A percentile compares a stretch with the other conserved stretches of the same genome.
phyloP scores from a whole-genome alignment of 495 filamentous ascomycete genomes.

The Elaphomyces granulatus region DNA sequence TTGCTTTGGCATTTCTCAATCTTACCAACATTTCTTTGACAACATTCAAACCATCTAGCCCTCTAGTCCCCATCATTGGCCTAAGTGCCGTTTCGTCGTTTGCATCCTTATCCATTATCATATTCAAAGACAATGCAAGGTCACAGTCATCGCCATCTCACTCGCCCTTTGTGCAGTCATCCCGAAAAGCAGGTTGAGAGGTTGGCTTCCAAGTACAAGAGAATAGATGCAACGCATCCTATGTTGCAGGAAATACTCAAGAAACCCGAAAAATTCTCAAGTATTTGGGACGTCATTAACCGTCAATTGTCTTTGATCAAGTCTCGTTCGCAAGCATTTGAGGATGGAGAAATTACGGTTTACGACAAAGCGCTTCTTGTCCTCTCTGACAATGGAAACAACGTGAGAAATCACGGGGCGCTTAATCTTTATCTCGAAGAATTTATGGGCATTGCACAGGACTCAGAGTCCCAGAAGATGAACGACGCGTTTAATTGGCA shows the following conservation, averaged over 20 bases:
- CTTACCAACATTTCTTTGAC: too few relatives aligned
- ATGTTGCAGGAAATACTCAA: constrained; percentile 14
- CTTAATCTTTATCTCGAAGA: constrained; percentile 29
- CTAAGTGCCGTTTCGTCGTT: too few relatives aligned
- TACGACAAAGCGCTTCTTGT: constrained; percentile 26
- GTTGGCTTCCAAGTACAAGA: constrained; percentile 14
- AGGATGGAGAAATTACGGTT: constrained; percentile 27
- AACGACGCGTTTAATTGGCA: constrained; percentile 8
- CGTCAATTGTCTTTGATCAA: constrained; percentile 20
- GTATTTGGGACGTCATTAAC: constrained; percentile 17
- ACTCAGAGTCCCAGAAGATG: constrained; percentile 4
- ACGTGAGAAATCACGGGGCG: constrained; percentile 14
- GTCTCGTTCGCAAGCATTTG: constrained; percentile 21
- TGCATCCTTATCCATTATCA: too few relatives aligned
- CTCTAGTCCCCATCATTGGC: too few relatives aligned
- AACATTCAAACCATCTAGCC: too few relatives aligned
- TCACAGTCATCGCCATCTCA: too few relatives aligned
- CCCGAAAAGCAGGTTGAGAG: constrained; percentile 12
- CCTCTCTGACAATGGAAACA: constrained; percentile 18
- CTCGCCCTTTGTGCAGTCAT: too few relatives aligned
- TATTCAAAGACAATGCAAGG: too few relatives aligned
- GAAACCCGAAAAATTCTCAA: constrained; percentile 5
- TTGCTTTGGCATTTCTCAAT: too few relatives aligned
- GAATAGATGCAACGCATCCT: constrained; percentile 9
- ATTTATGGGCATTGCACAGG: constrained; percentile 21